Base-by-base conservation (phyloP, 2,329 filamentous ascomycete species). In the Apiospora arundinis region DNA sequence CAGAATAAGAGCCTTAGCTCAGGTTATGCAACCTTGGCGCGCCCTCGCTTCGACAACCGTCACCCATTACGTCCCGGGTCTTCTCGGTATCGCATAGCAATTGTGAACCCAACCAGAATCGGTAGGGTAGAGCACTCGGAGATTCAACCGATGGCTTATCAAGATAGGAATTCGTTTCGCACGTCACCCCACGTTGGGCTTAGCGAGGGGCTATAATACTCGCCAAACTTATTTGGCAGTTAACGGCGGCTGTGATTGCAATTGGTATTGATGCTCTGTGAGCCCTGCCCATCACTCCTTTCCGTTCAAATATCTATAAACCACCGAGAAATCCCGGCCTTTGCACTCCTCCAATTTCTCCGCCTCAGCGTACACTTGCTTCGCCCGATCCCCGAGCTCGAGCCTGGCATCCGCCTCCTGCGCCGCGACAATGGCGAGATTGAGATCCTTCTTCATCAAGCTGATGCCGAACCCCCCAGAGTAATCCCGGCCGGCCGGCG, bases 361-460 rank as follows among this genome's bases (percentile, higher is more conserved):
- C 0, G 92, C 91, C 40, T 85, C 83, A 74, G 91, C 89, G 77
- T 96, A 96, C 8, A 95, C 89, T 67, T 88, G 85, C 48, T 84
- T 86, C 1, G 92, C 92, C 75, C 85, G 85, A 12, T 87, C 85
- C 0, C 88, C 92, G 52, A 95, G 82, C 75, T 89, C 90, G 70
- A 95, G 85, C 73, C 84, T 87, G 2, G 92, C 92, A 1, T 88
- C 89, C 0, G 90, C 90, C 81, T 93, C 90, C 67, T 86, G 80
- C 0, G 93, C 93, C 21, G 93, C 93, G n/a, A 89, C 81, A 69
- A 95, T 90, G 1, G 93, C 93, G 71, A 95, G 85, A 70, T 87
- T 85, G 52, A 96, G 82, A 79, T 96, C 93, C 83, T 96, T 96
- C 80, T 89, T 90, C 93, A 96, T 95, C 75, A 96, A 82, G 49